Percentiles rank a stretch among this genome's conserved stretches.
Conservation (phyloP, 192 early-diverging fungal species). For the Coemansia furcata region DNA sequence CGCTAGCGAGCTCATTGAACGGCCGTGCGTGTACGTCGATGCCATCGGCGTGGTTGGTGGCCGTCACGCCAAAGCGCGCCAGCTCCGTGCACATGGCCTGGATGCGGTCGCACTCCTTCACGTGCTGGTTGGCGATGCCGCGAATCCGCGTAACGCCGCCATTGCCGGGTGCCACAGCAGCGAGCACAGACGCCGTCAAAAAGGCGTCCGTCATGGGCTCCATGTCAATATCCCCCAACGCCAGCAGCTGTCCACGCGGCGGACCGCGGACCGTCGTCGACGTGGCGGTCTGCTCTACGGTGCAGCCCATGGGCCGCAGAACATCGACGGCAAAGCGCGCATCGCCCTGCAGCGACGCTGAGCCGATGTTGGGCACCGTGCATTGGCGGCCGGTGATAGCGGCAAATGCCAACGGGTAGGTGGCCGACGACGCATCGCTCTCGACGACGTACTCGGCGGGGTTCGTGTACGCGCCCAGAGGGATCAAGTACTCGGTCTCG, state of each 20-base stretch:
- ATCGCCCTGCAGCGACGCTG: constrained; percentile 90
- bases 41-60: constrained; percentile 84
- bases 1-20: constrained; percentile 53
- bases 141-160: constrained; percentile 78
- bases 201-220: constrained; percentile 99
- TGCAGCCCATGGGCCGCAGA: constrained; percentile 88
- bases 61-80: constrained; percentile 80
- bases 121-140: constrained; percentile 96
- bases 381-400: constrained; percentile 89
- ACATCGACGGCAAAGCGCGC: constrained; percentile 88
- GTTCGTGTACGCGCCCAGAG: constrained; percentile 74
- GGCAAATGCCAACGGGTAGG: constrained; percentile 95
- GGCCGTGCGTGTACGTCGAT: constrained; percentile 77
- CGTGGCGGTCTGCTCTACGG: constrained; percentile 82
- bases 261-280: constrained; percentile 92
- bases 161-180: constrained; percentile 72
- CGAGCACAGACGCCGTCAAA: constrained; percentile 89
- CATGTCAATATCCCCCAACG: constrained; percentile 87
- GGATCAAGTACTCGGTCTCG: constrained; percentile 83
- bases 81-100: constrained; percentile 94
- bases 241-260: constrained; percentile 61
- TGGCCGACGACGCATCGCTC: constrained; percentile 95
- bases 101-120: constrained; percentile 98
- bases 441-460: constrained; percentile 86
- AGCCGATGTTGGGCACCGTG: constrained; percentile 91